Evolutionary conservation across 2,329 filamentous ascomycete species (phyloP), one percentile per base, ranked within the genome.

Genomic region (Arachnopeziza araneosa): DNA sequence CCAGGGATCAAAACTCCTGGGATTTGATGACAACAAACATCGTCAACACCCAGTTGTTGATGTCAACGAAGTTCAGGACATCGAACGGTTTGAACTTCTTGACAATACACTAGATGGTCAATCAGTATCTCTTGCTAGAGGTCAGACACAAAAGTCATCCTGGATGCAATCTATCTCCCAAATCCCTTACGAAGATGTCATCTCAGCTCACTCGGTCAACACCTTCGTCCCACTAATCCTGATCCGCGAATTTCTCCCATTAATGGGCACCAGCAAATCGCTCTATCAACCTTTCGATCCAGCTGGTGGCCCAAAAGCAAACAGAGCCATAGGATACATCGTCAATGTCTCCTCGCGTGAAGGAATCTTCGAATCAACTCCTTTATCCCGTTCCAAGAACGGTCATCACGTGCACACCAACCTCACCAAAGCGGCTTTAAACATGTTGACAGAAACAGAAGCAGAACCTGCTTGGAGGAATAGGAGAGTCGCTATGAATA

Each of bases 371-470:
- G 64, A 64, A 55, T 22, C 58, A 5, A 52, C 26, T 1, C 58
- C 58, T 1, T 32, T 21, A 6, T 57, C 59, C 1, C 32, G 44
- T 2, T 23, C 54, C 12, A 64, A 66, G 49, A 57, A 59, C 1
- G 64, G 64, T 9, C 52, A 61, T 23, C 62, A 66, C n/a, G 62
- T 64, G 1, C 64, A 66, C 49, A 66, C 64, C 0, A 66, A 66
- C 32, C 53, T 66, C 10, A 55, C 64, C n/a, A 66, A 66, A 58
- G 64, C 62, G 8, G 62, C 64, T 12, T 55, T 66, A 19, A 66
- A 66, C n/a, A 66, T 66, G 64, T 30, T 66, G 2, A 66, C 62
- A 1, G 64, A 66, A 19, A 66, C 64, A 0, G 64, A 66, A 59
- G 62, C 60, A 21, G 55, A 32, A 24, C 58, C 60, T 12, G 58